Evolutionary conservation across 768 basidiomycete genomes (phyloP).

Genomic region (Tulasnella calospora): DNA sequence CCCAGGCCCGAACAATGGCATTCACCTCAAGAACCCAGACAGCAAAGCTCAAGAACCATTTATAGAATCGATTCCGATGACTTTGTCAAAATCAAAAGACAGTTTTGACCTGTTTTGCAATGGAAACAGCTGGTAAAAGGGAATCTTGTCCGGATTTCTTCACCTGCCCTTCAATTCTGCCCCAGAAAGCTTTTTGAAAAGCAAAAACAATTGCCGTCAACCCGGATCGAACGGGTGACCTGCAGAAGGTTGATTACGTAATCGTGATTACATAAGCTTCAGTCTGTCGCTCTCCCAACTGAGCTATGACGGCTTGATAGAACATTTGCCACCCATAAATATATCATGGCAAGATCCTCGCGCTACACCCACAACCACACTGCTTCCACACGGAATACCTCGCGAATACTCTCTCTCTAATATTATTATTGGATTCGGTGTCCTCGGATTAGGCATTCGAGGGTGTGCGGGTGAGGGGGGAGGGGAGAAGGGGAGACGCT

Average conservation of each 20-base stretch:
- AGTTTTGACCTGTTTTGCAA: not conserved
- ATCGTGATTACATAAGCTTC: not conserved
- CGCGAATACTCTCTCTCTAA: too few species aligned
- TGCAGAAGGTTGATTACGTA: not conserved
- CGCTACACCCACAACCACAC: too few species aligned
- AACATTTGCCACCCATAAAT: not conserved
- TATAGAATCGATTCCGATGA: not conserved
- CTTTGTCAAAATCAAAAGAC: not conserved
- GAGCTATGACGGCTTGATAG: conserved; percentile 1
- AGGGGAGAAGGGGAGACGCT: too few species aligned
- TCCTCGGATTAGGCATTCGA: too few species aligned
- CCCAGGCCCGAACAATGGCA: not conserved
- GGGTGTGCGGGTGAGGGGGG: too few species aligned
- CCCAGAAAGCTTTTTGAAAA: not conserved
- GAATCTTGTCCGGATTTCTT: too few species aligned
- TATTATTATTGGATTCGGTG: too few species aligned
- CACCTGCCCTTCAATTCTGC: too few species aligned
- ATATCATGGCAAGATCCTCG: not conserved
- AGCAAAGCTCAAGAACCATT: not conserved
- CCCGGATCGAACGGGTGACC: conserved; percentile 18
- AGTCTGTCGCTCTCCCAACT: conserved; percentile 22
- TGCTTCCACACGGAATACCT: too few species aligned
- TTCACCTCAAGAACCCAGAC: not conserved
- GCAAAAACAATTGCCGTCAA: conserved; percentile 8
- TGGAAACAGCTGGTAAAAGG: not conserved